Conservation (phyloP, 495 filamentous ascomycete species). For the Aspergillus bertholletiae region DNA sequence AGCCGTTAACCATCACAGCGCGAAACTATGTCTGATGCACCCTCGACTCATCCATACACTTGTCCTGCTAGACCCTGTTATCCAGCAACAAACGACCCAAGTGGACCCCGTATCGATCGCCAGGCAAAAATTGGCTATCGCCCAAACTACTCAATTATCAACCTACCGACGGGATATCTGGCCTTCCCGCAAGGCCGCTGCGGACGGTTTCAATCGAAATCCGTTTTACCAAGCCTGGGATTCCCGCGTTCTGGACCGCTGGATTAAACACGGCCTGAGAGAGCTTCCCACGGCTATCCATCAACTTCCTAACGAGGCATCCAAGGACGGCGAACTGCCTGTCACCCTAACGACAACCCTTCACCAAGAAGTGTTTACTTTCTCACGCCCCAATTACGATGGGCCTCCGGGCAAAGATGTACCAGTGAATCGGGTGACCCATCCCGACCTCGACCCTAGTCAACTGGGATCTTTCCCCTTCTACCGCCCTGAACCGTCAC, state of each 20-base stretch:
- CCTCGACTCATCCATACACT: conserved; percentile 76
- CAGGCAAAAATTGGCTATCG: conserved; percentile 24
- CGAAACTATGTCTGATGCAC: conserved; percentile 65
- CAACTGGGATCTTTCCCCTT: conserved; percentile 53
- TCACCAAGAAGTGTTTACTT: conserved; percentile 62
- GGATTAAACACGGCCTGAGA: conserved; percentile 63
- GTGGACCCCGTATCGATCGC: conserved; percentile 22
- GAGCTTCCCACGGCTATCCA: conserved; percentile 57
- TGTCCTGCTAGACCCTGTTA: conserved; percentile 77
- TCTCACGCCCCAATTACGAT: conserved; percentile 51
- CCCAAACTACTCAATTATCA: conserved; percentile 48
- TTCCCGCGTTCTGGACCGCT: conserved; percentile 62
- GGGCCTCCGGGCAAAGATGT: conserved; percentile 30
- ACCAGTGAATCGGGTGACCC: conserved; percentile 38
- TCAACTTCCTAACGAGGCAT: conserved; percentile 32
- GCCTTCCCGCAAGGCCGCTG: conserved; percentile 61
- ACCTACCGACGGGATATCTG: conserved; percentile 68
- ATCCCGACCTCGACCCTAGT: conserved; percentile 44
- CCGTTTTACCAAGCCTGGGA: conserved; percentile 77
- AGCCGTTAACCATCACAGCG: conserved; percentile 27
- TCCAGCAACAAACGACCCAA: conserved; percentile 52
- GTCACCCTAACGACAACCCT: conserved; percentile 58
- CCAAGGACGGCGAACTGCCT: conserved; percentile 27
- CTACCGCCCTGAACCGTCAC: conserved; percentile 69
- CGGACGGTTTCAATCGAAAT: conserved; percentile 52